Base-by-base conservation (phyloP, 257 asterid genomes). In the Dorcoceras hygrometricum region DNA sequence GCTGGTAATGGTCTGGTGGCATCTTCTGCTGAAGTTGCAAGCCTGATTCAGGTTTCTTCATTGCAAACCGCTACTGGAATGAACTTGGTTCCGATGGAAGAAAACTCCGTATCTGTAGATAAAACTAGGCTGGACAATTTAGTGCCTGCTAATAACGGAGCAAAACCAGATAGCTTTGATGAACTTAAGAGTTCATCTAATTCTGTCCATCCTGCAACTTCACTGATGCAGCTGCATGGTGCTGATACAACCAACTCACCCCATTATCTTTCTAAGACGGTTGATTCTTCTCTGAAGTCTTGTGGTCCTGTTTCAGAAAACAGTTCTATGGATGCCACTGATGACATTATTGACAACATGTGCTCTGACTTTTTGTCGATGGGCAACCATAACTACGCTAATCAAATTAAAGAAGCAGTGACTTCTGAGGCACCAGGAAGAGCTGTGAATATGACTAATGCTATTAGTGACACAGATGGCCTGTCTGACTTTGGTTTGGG, bases 361-460 rank as follows among this genome's bases (percentile, higher is more conserved):
- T 71, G 84, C 83, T 73, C 89, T 76, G 81, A 65, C 66, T 66
- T 82, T 65, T 71, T 77, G 46, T 79, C 96, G 68, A 57, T 79
- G 82, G 78, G 81, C 75, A 71, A 83, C 73, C 82, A 82, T 80
- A 82, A 71, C 60, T 53, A 76, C 71, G 61, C 56, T 51, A 89
- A 84, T 70, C 80, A 75, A 56, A 32, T 68, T 74, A 69, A 79
- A 53, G 86, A 78, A 60, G 79, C 85, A 50, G 46, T 54, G 59
- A 63, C 78, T 63, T 62, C 78, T 46, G 77, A 73, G 66, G 67
- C 60, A 19, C 76, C 82, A 69, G 81, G 36, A 66, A 72, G 78
- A 50, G 62, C 73, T 62, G 76, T 68, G 59, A 61, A 69, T 57
- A 71, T 63, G 46, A 69, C 71, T 23, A 69, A 65, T 77, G 79